Conservation (phyloP, 768 basidiomycete species). For the Agaricus sinodeliciosus region DNA sequence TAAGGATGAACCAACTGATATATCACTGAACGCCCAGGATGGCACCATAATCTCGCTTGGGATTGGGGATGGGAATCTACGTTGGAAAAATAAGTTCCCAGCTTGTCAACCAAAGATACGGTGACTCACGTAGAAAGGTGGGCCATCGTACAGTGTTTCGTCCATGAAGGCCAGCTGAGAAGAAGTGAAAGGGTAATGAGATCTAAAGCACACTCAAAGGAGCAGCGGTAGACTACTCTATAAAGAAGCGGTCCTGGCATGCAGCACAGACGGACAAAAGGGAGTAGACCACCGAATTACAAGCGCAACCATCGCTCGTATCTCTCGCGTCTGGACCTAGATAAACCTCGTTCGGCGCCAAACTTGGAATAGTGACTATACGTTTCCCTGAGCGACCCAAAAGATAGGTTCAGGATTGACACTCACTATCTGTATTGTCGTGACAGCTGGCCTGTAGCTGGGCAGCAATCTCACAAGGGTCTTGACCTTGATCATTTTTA, state of each 20-base stretch:
- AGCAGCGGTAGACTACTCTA: constrained; percentile 3
- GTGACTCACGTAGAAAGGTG: background rate
- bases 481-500: constrained; percentile 15
- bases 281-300: constrained; percentile 26
- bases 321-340: constrained; percentile 4
- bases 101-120: background rate
- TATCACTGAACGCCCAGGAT: constrained; percentile 5
- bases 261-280: constrained; percentile 24
- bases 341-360: constrained; percentile 11
- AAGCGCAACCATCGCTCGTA: constrained; percentile 19
- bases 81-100: background rate
- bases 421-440: constrained; percentile 1
- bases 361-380: constrained; percentile 2
- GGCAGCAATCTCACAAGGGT: constrained; percentile 16
- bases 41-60: constrained; percentile 1
- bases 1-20: background rate
- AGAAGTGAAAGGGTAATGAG: background rate
- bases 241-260: constrained; percentile 18
- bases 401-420: background rate
- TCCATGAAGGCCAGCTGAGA: constrained; percentile 15
- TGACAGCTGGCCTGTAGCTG: constrained; percentile 13
- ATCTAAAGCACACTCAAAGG: background rate
- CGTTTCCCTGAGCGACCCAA: background rate
- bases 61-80: background rate
- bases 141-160: constrained; percentile 8